Conservation (phyloP, 805 yeast genomes). For the Metschnikowia koreensis region DNA sequence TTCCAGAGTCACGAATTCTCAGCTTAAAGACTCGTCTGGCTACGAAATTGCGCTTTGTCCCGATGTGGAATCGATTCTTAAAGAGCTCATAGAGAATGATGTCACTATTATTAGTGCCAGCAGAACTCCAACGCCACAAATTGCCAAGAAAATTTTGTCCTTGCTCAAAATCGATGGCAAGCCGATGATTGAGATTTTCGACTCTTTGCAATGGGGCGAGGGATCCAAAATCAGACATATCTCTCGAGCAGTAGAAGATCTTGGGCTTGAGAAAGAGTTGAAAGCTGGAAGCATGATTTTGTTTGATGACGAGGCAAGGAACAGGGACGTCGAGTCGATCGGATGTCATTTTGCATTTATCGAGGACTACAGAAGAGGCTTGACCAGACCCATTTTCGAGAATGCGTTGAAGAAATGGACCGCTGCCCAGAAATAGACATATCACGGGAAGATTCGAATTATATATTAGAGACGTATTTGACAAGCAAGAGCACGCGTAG, state of each 20-base stretch:
- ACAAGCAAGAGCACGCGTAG: conserved; percentile 7
- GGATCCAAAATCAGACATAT: conserved; percentile 61
- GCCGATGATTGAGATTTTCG: conserved; percentile 53
- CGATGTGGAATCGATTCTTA: conserved; percentile 66
- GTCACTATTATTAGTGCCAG: conserved; percentile 69
- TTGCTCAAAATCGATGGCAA: conserved; percentile 51
- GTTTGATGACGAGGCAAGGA: conserved; percentile 79
- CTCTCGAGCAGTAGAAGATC: conserved; percentile 42
- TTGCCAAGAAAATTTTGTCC: conserved; percentile 64
- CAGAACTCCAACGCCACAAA: conserved; percentile 73
- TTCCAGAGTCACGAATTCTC: conserved; percentile 21
- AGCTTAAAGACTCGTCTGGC: conserved; percentile 54
- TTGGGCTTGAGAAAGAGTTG: conserved; percentile 51
- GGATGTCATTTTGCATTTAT: conserved; percentile 73
- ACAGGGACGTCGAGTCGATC: conserved; percentile 67
- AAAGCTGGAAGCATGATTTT: conserved; percentile 39
- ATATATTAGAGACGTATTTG: conserved; percentile 5
- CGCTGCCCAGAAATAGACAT: conserved; percentile 1
- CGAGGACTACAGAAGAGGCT: conserved; percentile 53
- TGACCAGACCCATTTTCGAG: conserved; percentile 54
- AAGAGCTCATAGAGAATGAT: conserved; percentile 45
- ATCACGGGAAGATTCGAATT: not conserved
- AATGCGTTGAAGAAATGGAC: conserved; percentile 39
- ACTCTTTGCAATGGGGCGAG: conserved; percentile 67
- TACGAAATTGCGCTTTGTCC: conserved; percentile 55